Evolutionary conservation across 176 grass and related monocot genomes (phyloP).

Genomic region (Eragrostis curvula): DNA sequence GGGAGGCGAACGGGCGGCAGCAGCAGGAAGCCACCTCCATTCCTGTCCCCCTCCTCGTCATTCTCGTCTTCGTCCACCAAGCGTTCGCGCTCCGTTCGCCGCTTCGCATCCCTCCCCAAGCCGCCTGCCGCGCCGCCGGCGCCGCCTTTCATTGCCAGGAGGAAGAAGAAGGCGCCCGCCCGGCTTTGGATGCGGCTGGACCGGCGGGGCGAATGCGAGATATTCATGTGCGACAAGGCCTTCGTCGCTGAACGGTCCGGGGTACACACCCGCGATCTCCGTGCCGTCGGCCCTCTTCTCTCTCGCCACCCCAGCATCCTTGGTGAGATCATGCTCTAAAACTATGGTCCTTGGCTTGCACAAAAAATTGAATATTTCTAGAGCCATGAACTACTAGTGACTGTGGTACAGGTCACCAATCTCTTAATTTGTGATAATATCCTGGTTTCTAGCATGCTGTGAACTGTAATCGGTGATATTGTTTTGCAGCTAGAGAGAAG

Average conservation of each 20-base stretch:
- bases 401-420: not conserved
- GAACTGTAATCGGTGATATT: not conserved
- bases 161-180: constrained; percentile 49
- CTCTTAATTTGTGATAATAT: not conserved
- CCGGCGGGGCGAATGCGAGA: constrained; percentile 58
- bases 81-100: not conserved
- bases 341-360: not conserved
- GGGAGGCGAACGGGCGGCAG: constrained; percentile 48
- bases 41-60: constrained; percentile 25
- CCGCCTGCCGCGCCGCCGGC: constrained; percentile 20
- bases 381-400: not conserved
- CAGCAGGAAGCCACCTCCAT: constrained; percentile 40
- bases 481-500: constrained; percentile 68
- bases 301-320: constrained; percentile 62
- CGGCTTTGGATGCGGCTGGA: constrained; percentile 80
- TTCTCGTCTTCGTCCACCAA: not conserved
- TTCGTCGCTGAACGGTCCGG: constrained; percentile 55
- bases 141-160: constrained; percentile 5
- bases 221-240: constrained; percentile 66
- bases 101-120: not conserved
- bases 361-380: not conserved
- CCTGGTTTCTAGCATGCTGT: not conserved
- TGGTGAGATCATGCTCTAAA: constrained; percentile 40
- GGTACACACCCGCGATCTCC: constrained; percentile 62
- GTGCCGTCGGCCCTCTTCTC: constrained; percentile 64